Percentiles rank a stretch among this genome's conserved stretches.
phyloP scores from a whole-genome alignment of 2,329 filamentous ascomycete genomes.

The Nemania sp. region DNA sequence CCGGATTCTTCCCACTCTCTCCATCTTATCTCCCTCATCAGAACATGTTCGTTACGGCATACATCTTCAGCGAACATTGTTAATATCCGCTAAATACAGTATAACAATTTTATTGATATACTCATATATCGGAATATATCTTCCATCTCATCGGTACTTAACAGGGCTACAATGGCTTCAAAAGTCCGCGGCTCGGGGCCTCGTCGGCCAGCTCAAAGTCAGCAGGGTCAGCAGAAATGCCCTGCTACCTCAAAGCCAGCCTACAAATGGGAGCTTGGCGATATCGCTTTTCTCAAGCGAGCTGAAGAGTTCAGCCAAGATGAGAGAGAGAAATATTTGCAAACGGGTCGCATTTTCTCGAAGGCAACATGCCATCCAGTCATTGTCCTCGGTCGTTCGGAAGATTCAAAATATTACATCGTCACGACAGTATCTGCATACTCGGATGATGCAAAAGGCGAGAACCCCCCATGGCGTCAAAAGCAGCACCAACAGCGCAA shows the following conservation, averaged over 20 bases:
- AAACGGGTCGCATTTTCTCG: constrained; percentile 21
- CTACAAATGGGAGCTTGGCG: constrained; percentile 27
- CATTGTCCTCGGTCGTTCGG: constrained; percentile 37
- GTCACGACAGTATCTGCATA: constrained; percentile 43
- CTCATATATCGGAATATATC: no score
- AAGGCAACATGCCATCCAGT: constrained; percentile 40
- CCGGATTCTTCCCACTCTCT: no score
- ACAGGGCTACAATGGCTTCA: no score
- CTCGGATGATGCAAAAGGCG: constrained; percentile 27
- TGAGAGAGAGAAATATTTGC: constrained; percentile 29
- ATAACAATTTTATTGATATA: no score
- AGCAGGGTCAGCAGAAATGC: neutral
- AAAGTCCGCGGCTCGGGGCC: no score
- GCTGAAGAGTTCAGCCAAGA: constrained; percentile 15
- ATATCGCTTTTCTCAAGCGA: constrained; percentile 39
- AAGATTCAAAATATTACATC: constrained; percentile 27
- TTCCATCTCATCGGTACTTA: no score
- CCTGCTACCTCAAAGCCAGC: constrained; percentile 11
- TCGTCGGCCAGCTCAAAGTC: neutral
- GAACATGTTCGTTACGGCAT: no score
- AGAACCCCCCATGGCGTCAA: constrained; percentile 41
- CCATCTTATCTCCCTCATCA: no score
- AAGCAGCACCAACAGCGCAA: constrained; percentile 27
- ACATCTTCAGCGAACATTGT: no score
- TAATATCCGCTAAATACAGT: no score